A percentile compares a stretch with the other conserved stretches of the same genome.
phyloP scores from a whole-genome alignment of 257 asterid genomes.

The Solanum habrochaites region DNA sequence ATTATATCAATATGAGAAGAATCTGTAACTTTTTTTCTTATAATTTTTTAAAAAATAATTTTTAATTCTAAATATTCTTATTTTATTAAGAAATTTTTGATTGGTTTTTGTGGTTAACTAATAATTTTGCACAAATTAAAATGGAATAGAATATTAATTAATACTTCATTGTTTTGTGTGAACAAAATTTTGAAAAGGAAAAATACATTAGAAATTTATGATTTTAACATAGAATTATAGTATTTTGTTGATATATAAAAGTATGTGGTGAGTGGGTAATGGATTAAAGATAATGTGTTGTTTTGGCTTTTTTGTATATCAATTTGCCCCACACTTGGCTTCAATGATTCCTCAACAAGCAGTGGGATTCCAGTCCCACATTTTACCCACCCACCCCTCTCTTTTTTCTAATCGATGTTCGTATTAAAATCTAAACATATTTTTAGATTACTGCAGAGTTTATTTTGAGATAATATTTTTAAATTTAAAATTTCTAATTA shows the following conservation, averaged over 20 bases:
- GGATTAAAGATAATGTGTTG: not conserved
- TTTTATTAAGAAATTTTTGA: not conserved
- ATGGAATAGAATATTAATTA: not conserved
- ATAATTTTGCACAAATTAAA: not conserved
- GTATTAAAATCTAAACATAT: not conserved
- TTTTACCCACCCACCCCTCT: not conserved
- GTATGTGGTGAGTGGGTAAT: not conserved
- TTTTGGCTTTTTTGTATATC: conserved; percentile 43
- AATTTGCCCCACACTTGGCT: conserved; percentile 39
- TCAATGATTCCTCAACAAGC: conserved; percentile 33
- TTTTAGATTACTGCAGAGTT: accelerated
- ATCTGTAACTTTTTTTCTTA: not conserved
- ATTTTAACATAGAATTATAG: not conserved
- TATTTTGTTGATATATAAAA: not conserved
- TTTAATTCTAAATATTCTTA: too few species aligned
- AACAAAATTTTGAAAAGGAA: not conserved
- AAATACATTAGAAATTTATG: not conserved
- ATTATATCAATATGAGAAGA: not conserved
- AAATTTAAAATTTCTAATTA: accelerated
- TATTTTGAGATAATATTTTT: accelerated
- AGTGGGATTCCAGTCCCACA: conserved; percentile 43
- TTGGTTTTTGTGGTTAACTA: not conserved
- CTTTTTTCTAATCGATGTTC: too few species aligned
- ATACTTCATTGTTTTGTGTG: not conserved
- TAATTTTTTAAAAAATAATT: not conserved